Percentiles rank a stretch among this genome's conserved stretches.
Conservation (phyloP, 2,329 filamentous ascomycete genomes). For the Nothophaeocryptopus gaeumannii region DNA sequence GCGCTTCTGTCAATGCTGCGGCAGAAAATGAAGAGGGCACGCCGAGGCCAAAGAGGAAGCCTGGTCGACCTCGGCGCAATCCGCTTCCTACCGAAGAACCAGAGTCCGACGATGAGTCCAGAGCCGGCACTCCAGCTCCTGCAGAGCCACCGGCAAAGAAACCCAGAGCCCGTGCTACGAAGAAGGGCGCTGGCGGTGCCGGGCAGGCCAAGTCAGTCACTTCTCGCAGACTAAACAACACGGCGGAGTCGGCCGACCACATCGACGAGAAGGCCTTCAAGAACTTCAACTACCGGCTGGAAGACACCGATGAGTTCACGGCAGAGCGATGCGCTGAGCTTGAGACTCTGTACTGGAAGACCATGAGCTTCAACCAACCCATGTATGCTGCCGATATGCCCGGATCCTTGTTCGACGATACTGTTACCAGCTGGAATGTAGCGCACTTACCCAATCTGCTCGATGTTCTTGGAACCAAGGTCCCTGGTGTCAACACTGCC, state of each 20-base stretch:
- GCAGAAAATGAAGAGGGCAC: constrained; percentile 27
- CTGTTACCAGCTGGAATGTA: constrained; percentile 83
- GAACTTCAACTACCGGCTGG: constrained; percentile 85
- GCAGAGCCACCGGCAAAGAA: constrained; percentile 51
- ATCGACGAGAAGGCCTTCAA: constrained; percentile 89
- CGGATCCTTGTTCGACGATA: constrained; percentile 88
- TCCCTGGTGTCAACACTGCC: constrained; percentile 95
- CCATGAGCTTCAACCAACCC: constrained; percentile 87
- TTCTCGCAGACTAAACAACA: constrained; percentile 81
- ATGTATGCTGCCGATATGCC: constrained; percentile 97
- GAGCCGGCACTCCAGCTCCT: constrained; percentile 36
- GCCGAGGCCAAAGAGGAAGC: constrained; percentile 47
- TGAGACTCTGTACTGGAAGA: constrained; percentile 96
- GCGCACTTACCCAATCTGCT: constrained; percentile 91
- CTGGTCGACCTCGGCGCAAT: constrained; percentile 47
- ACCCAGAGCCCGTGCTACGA: constrained; percentile 51
- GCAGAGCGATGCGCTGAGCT: constrained; percentile 90
- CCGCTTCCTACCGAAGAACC: constrained; percentile 33
- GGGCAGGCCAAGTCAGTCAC: constrained; percentile 71
- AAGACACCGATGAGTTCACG: constrained; percentile 80
- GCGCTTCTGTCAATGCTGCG: constrained; percentile 25
- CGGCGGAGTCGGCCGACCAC: constrained; percentile 70
- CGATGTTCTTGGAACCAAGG: constrained; percentile 89
- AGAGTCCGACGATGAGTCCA: constrained; percentile 28
- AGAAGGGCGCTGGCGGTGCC: constrained; percentile 43